phyloP scores from a whole-genome alignment of 164 flowering plant genomes.

The Vitis rotundifolia region DNA sequence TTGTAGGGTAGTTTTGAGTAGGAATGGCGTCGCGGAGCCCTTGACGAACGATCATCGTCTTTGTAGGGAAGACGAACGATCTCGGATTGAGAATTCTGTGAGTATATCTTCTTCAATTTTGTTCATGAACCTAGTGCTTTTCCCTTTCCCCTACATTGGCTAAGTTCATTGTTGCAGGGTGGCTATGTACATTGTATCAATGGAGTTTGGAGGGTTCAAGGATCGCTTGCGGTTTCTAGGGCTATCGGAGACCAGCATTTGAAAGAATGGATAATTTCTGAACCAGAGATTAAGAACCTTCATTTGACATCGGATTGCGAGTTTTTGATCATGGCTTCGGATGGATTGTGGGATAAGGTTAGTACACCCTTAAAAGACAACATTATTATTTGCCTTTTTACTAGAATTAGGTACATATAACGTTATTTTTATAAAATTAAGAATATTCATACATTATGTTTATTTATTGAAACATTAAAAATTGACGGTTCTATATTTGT shows the following conservation, averaged over 20 bases:
- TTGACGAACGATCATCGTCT: slow-evolving; percentile 51
- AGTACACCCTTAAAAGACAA: not conserved
- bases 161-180: slow-evolving; percentile 32
- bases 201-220: slow-evolving; percentile 64
- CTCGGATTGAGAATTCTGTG: slow-evolving; percentile 44
- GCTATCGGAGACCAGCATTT: slow-evolving; percentile 53
- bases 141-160: too few species aligned
- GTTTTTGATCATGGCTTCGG: slow-evolving; percentile 61
- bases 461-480: too few species aligned
- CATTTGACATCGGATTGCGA: slow-evolving; percentile 38
- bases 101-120: slow-evolving; percentile 4
- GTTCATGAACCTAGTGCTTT: too few species aligned
- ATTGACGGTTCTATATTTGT: too few species aligned
- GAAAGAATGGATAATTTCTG: slow-evolving; percentile 54
- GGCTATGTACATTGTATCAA: slow-evolving; percentile 39
- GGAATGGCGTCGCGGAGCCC: slow-evolving; percentile 41
- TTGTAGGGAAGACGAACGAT: slow-evolving; percentile 34
- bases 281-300: slow-evolving; percentile 43
- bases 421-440: too few species aligned
- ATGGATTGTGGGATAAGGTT: slow-evolving; percentile 78
- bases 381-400: too few species aligned
- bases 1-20: slow-evolving; percentile 58
- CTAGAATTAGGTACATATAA: too few species aligned
- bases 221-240: slow-evolving; percentile 60
- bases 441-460: too few species aligned